Conservation (phyloP, 208 protist species). For the Trichomonas tenax region DNA sequence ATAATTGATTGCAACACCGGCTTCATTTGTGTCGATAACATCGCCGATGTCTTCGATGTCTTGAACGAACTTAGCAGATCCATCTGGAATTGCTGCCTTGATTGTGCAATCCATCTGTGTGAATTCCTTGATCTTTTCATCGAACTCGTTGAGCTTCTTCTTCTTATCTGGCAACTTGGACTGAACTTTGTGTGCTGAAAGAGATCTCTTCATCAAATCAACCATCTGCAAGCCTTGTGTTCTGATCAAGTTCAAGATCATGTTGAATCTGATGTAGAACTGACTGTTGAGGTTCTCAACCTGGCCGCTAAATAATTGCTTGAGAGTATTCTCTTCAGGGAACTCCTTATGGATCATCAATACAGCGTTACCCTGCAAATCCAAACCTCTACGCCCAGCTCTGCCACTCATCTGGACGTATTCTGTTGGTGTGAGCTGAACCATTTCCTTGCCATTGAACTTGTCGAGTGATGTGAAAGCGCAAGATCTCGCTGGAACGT, state of each 20-base stretch:
- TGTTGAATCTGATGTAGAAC: conserved; percentile 18
- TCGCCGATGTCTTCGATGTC: neutral
- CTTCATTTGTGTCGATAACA: neutral
- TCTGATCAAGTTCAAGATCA: neutral
- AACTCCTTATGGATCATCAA: neutral
- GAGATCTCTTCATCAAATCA: neutral
- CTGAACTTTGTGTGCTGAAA: neutral
- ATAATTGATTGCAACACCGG: neutral
- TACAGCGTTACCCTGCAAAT: conserved; percentile 70
- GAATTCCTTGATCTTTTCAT: neutral
- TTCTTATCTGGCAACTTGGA: neutral
- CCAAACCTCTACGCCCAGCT: conserved; percentile 95
- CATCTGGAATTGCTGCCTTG: neutral
- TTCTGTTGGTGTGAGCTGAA: neutral
- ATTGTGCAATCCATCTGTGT: neutral
- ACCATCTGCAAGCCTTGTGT: neutral
- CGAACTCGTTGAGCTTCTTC: neutral
- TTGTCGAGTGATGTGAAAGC: neutral
- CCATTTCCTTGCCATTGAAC: conserved; percentile 8
- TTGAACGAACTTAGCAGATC: neutral
- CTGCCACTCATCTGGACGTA: conserved; percentile 91
- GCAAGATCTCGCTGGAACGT: conserved; percentile 18
- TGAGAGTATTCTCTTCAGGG: neutral
- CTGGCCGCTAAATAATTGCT: neutral
- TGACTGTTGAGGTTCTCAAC: neutral